Evolutionary conservation across 306 rosid genomes (phyloP).

Genomic region (Alnus rubra): DNA sequence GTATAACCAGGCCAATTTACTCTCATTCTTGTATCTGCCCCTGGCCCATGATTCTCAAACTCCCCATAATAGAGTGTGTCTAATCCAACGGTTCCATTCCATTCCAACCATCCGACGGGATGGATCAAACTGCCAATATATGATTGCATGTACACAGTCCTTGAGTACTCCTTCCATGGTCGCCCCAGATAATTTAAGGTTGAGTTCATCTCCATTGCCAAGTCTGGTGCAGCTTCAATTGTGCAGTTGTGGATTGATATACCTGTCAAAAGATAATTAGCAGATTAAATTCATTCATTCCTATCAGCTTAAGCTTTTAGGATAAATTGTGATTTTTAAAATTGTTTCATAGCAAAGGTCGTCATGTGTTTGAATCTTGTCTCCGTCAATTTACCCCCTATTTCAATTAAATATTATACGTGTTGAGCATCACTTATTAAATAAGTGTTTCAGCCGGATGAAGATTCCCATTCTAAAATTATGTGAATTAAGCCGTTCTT

Average conservation of each 20-base stretch:
- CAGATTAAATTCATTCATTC: no score
- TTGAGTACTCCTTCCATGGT: constrained; percentile 67
- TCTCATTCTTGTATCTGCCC: constrained; percentile 56
- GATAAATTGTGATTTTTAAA: no score
- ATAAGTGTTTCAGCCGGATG: no score
- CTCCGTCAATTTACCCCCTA: no score
- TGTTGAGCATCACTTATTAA: no score
- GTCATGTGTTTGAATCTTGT: no score
- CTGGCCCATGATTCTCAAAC: constrained; percentile 64
- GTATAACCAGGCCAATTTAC: constrained; percentile 69
- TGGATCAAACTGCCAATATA: constrained; percentile 59
- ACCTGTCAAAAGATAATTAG: constrained; percentile 1
- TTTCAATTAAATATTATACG: no score
- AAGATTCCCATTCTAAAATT: no score
- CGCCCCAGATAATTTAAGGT: constrained; percentile 50
- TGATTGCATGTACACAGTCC: constrained; percentile 74
- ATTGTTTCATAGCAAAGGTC: no score
- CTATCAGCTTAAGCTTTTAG: no score
- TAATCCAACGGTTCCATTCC: constrained; percentile 67
- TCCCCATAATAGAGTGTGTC: constrained; percentile 75
- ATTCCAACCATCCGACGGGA: constrained; percentile 69
- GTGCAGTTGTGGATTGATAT: constrained; percentile 81
- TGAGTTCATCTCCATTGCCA: constrained; percentile 31
- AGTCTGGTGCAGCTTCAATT: constrained; percentile 55
- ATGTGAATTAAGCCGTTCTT: no score